Base-by-base conservation (phyloP, 257 asterid genomes). In the Salvia splendens region DNA sequence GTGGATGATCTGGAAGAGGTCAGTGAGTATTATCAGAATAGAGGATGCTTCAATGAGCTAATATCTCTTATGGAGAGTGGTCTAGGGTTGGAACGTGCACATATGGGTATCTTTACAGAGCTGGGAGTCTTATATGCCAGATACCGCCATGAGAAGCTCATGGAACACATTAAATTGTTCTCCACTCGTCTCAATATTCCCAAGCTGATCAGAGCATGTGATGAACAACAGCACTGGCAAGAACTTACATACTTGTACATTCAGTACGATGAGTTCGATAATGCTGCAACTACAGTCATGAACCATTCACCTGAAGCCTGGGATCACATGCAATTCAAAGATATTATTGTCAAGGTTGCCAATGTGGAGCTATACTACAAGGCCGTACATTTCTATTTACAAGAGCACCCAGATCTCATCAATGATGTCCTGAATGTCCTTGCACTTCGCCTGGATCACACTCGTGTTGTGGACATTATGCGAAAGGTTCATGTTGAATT, bases 241-340 rank as follows among this genome's bases (percentile, higher is more conserved):
- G 99, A 94, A 73, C 86, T 94, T 5, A 94, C 98, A 2, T 94
- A 87, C 83, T 75, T 94, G 78, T 91, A 94, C 75, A 81, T 84
- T 77, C 99, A 94, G 76, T 94, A 94, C 71, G 98, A 91, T 17
- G 99, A 94, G 82, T 94, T 91, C 74, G 99, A 91, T 74, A 94
- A 94, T 81, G 99, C 98, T 82, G 99, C 98, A 52, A 89, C 99
- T 5, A 91, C 98, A 2, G 98, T 94, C 82, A 94, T 94, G 99
- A 94, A 94, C 79, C 99, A 94, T 83, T 94, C 99, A 41, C 99
- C 99, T 49, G 98, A 91, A 83, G 99, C 99, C 66, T 95, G 99
- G 99, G 99, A 95, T 73, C 99, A 91, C 81, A 87, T 95, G 99
- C 99, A 95, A 83, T 91, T 95, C 86, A 95, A 91, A 74, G 99